Conservation (phyloP, 352 stramenopile species). For the Pythium brassicae region DNA sequence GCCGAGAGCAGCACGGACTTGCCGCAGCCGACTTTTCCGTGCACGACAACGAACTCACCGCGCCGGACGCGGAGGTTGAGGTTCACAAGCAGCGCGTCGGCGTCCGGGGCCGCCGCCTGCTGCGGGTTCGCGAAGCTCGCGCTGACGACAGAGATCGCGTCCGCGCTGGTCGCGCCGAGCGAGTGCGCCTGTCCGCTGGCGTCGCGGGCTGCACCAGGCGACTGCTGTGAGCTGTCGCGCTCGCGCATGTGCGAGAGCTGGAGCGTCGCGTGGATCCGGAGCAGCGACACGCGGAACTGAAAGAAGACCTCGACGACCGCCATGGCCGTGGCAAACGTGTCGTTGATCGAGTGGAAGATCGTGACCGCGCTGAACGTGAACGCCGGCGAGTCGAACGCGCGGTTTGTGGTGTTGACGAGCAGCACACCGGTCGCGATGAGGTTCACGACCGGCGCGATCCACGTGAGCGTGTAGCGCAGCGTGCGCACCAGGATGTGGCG, state of each 20-base stretch:
- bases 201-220: too few species aligned
- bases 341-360: slow-evolving; percentile 39
- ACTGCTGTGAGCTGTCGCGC: background rate
- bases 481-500: slow-evolving; percentile 22
- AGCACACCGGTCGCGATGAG: slow-evolving; percentile 28
- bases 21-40: slow-evolving; percentile 54
- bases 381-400: slow-evolving; percentile 23
- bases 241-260: slow-evolving; percentile 4
- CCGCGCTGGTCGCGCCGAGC: slow-evolving; percentile 1
- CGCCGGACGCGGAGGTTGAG: slow-evolving; percentile 39
- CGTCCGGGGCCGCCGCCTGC: slow-evolving; percentile 11
- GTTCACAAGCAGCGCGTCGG: slow-evolving; percentile 38
- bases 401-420: slow-evolving; percentile 20
- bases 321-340: slow-evolving; percentile 19
- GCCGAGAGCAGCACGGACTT: slow-evolving; percentile 59
- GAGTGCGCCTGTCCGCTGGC: slow-evolving; percentile 2
- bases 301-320: slow-evolving; percentile 16
- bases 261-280: slow-evolving; percentile 22
- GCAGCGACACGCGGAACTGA: slow-evolving; percentile 24
- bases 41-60: slow-evolving; percentile 51
- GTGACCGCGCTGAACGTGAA: slow-evolving; percentile 29
- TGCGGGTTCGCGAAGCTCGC: slow-evolving; percentile 36
- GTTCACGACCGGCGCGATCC: slow-evolving; percentile 29
- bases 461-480: slow-evolving; percentile 31
- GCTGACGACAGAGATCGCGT: slow-evolving; percentile 32